Percentiles rank a stretch among this genome's conserved stretches.
phyloP scores from a whole-genome alignment of 768 basidiomycete species.

The Mycena polygramma region DNA sequence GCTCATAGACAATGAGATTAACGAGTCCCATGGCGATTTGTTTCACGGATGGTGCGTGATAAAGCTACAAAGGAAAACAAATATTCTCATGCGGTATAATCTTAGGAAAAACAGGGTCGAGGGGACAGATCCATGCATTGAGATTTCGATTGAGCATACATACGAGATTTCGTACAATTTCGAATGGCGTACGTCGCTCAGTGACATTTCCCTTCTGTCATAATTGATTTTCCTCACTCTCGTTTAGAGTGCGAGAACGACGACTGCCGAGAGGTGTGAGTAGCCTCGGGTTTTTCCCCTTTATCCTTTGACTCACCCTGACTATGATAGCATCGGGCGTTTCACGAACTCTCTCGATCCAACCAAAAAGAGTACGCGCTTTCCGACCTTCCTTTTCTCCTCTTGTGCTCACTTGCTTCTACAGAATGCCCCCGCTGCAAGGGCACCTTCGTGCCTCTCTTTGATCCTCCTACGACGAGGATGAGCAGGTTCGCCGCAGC shows the following conservation, averaged over 20 bases:
- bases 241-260: constrained; percentile 66
- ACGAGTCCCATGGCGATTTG: constrained; percentile 37
- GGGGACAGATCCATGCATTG: constrained; percentile 74
- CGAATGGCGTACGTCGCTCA: constrained; percentile 68
- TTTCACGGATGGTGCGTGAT: constrained; percentile 26
- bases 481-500: constrained; percentile 59
- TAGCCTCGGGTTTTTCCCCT: constrained; percentile 63
- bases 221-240: constrained; percentile 3
- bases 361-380: constrained; percentile 4
- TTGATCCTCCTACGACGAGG: constrained; percentile 52
- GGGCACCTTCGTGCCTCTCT: constrained; percentile 72
- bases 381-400: neutral
- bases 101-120: constrained; percentile 80
- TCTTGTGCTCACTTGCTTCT: neutral
- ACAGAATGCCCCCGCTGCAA: constrained; percentile 79
- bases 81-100: neutral
- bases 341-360: constrained; percentile 14
- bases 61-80: too few species aligned
- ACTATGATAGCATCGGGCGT: constrained; percentile 11
- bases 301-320: neutral
- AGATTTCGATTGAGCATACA: constrained; percentile 81
- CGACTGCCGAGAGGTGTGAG: constrained; percentile 51
- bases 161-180: constrained; percentile 83
- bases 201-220: constrained; percentile 7
- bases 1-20: constrained; percentile 79